These are phyloP conservation scores for Scedosporium dehoogii DNA, from an alignment of 2,329 filamentous ascomycete species.

Conservation along the genomic window DNA sequence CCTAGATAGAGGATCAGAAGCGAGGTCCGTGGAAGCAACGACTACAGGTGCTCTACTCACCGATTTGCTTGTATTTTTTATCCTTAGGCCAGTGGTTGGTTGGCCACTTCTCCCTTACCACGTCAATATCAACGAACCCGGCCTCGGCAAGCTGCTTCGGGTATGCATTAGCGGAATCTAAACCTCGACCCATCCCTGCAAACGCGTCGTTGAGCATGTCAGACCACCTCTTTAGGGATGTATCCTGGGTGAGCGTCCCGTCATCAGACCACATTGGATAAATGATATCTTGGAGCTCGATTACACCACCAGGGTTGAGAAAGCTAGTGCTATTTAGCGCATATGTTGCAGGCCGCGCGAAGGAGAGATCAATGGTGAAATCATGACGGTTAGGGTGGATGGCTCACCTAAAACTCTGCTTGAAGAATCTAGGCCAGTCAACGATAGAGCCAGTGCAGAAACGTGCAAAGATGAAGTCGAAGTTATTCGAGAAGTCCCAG, in stretches of 20 bases:
- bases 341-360: not conserved
- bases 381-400: not conserved
- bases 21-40: not conserved
- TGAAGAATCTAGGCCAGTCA: conserved; percentile 23
- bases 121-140: conserved; percentile 41
- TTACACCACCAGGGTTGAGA: conserved; percentile 23
- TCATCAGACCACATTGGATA: conserved; percentile 21
- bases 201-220: conserved; percentile 20
- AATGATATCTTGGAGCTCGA: conserved; percentile 22
- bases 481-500: conserved; percentile 27
- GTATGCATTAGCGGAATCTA: conserved; percentile 19
- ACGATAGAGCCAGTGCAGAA: conserved; percentile 19
- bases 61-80: conserved; percentile 39
- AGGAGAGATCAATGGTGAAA: not conserved
- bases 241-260: conserved; percentile 18
- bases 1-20: conserved; percentile 12
- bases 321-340: conserved; percentile 1
- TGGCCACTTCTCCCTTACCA: conserved; percentile 39
- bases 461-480: conserved; percentile 30
- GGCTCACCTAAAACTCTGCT: conserved; percentile 21
- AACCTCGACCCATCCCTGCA: conserved; percentile 18
- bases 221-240: conserved; percentile 17
- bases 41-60: conserved; percentile 15
- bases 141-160: conserved; percentile 33
- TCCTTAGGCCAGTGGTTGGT: conserved; percentile 42